Base-by-base conservation (phyloP, 1,139 yeast species). In the Pichia sp. region DNA sequence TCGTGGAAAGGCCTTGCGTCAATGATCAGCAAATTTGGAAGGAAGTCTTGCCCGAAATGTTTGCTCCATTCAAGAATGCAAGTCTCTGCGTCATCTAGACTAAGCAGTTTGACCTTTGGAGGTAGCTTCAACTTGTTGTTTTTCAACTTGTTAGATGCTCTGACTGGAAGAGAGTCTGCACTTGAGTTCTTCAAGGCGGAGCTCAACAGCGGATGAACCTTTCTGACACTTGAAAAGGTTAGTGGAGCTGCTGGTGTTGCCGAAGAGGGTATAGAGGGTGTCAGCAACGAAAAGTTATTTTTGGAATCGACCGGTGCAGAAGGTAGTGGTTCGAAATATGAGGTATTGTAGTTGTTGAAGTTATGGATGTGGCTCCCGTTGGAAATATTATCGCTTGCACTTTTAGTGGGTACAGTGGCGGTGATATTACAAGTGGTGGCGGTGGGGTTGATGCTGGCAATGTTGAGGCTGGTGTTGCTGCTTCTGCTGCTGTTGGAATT, bases 1-100 rank as follows among this genome's bases (percentile, higher is more conserved):
- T 79, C 83, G n/a, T 80, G 74, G 59, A 77, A 79, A 1, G 83
- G 78, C 47, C 84, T 65, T 4, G 77, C 74, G 62, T 79, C 84
- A 12, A 79, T 66, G 10, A 75, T 62, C 18, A 78, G 59, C 19
- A 71, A 59, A 46, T 69, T 65, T 7, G 66, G 55, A n/a, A 64
- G 47, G 1, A 58, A 60, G 49, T 60, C 67, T 13, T 49, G 51
- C n/a, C 58, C 60, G 34, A 55, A 51, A n/a, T 56, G 52, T 12
- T 57, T 57, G 31, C 53, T 34, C 55, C 54, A 51, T n/a, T 49
- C 47, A 36, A 53, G 55, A 21, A 61, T 55, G 40, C 45, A 52
- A 26, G 52, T 26, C 19, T 53, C 56, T 1, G 61, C 55, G 28
- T 62, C 60, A 16, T 54, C 49, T 9, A 48, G 16, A 4, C 56